phyloP scores from a whole-genome alignment of 495 filamentous ascomycete species.

The Daldinia caldariorum region DNA sequence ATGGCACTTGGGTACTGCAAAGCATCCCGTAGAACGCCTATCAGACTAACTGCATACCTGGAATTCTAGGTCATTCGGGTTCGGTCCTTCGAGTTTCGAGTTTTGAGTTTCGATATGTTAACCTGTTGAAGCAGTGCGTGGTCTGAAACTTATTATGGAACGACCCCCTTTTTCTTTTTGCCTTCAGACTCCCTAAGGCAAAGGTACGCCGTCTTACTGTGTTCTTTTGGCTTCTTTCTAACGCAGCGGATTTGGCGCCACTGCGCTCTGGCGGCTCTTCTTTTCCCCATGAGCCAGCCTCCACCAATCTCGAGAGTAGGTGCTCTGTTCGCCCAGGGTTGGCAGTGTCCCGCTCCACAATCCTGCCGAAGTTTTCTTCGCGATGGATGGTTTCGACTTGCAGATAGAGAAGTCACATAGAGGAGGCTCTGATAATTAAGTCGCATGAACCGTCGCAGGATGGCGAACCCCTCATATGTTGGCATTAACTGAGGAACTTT shows the following conservation, averaged over 20 bases:
- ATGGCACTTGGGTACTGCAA: conserved; percentile 10
- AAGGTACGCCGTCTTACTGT: not conserved
- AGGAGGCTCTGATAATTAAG: conserved; percentile 29
- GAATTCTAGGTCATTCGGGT: conserved; percentile 7
- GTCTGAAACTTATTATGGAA: no score
- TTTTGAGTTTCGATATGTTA: not conserved
- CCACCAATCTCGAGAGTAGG: conserved; percentile 1
- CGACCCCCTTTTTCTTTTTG: no score
- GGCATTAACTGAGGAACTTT: no score
- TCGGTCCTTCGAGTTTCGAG: not conserved
- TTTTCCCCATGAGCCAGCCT: conserved; percentile 2
- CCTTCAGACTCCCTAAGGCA: no score
- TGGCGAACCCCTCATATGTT: no score
- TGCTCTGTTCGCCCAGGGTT: not conserved
- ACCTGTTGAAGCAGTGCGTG: not conserved
- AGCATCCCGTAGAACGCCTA: not conserved
- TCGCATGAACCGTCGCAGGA: no score
- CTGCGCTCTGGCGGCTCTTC: not conserved
- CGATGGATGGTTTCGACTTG: conserved; percentile 48
- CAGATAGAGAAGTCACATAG: conserved; percentile 48
- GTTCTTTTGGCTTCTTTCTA: not conserved
- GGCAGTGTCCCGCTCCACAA: conserved; percentile 13
- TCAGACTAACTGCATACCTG: conserved; percentile 3
- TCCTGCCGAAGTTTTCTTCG: conserved; percentile 35
- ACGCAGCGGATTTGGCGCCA: not conserved